Evolutionary conservation across 331 rosid genomes (phyloP).

Genomic region (Phaseolus coccineus): DNA sequence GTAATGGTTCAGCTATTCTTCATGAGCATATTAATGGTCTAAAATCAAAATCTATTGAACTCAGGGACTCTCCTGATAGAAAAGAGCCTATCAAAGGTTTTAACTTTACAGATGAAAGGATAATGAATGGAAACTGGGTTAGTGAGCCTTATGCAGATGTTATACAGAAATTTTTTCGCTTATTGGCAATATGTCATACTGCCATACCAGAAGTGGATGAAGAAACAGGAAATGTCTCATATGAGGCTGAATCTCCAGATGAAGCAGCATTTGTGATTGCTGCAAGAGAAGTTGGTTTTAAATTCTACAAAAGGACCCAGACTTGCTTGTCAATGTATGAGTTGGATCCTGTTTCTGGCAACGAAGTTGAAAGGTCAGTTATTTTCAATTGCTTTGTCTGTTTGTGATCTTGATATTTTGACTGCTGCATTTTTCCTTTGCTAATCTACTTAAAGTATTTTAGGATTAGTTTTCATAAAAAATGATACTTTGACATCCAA

Average conservation of each 20-base stretch:
- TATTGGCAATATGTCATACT: constrained; percentile 51
- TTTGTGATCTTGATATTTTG: constrained; percentile 19
- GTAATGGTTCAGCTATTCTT: constrained; percentile 26
- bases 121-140: constrained; percentile 56
- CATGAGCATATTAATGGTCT: constrained; percentile 24
- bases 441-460: constrained; percentile 20
- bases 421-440: constrained; percentile 21
- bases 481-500: too few relatives aligned
- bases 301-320: constrained; percentile 49
- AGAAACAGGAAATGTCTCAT: constrained; percentile 50
- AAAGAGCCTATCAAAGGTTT: constrained; percentile 48
- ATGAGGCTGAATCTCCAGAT: constrained; percentile 57
- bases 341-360: constrained; percentile 46
- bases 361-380: constrained; percentile 47
- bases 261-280: constrained; percentile 57
- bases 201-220: constrained; percentile 54
- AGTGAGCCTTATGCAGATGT: constrained; percentile 48
- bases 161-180: constrained; percentile 45
- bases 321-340: constrained; percentile 46
- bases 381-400: constrained; percentile 28
- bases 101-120: constrained; percentile 52
- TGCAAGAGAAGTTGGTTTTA: constrained; percentile 52
- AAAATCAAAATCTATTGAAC: constrained; percentile 29
- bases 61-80: constrained; percentile 18
- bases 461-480: constrained; percentile 13